Evolutionary conservation across 352 stramenopile species (phyloP), one percentile per base, ranked within the genome.

Genomic region (Paralagenidium karlingii): DNA sequence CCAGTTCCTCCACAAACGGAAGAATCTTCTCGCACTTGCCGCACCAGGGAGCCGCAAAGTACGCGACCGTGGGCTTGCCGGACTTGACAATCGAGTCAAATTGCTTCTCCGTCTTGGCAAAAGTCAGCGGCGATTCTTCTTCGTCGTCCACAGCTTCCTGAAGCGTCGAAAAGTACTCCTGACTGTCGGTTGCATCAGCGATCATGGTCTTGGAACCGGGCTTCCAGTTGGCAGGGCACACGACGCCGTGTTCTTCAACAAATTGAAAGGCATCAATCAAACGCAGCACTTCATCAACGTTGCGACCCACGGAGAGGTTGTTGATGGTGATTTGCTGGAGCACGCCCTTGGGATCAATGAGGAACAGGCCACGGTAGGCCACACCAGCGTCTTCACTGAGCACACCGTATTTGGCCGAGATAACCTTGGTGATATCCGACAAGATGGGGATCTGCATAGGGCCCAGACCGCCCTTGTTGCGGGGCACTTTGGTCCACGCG

Each of bases 251-350:
- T 55, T 95, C 69, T 21, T 88, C 86, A 37, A 77, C 58, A 60
- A 87, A 96, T 59, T 96, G 76, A 69, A 96, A 93, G 4, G 85
- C 87, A 49, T 95, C 63, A 6, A 96, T 49, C n/a, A 96, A 60
- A 33, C 87, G 80, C 42, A 96, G 51, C 21, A 84, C 76, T 46
- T 96, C 86, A 61, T 96, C 85, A 20, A 94, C 83, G 48, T 77
- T 93, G 46, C 83, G 73, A 38, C 83, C 83, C 13, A 94, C 68
- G 5, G 83, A 77, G 40, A 93, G 40, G 56, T 95, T 77, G 45
- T 95, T 95, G 30, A 95, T 71, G 6, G 80, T 90, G 53, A 82
- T 88, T 45, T 91, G 79, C 24, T 74, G 65, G 31, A 92, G 43
- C 8, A 82, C 58, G 25, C 81, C 84, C 47, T 94, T 56, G 29